phyloP scores from a whole-genome alignment of 2,329 filamentous ascomycete species.

The Penicillium sp. region DNA sequence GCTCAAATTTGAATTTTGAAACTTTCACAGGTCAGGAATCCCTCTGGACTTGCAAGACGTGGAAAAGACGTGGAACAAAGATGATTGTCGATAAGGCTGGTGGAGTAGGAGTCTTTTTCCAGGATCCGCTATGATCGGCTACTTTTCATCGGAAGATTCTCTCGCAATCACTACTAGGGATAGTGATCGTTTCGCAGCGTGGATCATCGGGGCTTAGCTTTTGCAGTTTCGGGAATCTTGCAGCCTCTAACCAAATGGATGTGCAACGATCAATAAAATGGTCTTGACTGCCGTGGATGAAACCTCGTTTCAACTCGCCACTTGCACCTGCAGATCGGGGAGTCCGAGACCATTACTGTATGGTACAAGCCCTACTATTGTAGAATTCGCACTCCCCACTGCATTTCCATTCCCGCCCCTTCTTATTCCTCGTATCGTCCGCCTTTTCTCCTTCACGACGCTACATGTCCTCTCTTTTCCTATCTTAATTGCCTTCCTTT shows the following conservation, averaged over 20 bases:
- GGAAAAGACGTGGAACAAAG: no score
- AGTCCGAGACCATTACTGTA: conserved; percentile 14
- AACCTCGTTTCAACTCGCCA: conserved; percentile 11
- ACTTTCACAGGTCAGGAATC: not conserved
- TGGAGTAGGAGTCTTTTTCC: no score
- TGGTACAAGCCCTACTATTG: conserved; percentile 8
- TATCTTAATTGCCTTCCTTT: conserved; percentile 25
- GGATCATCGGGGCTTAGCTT: conserved; percentile 33
- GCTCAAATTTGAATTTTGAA: no score
- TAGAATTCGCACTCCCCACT: conserved; percentile 10
- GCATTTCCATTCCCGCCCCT: conserved; percentile 14
- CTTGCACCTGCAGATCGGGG: conserved; percentile 18
- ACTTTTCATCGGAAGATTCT: conserved; percentile 13
- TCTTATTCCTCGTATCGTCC: conserved; percentile 14
- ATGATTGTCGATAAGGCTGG: no score
- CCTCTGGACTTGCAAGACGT: no score
- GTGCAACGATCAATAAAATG: conserved; percentile 19
- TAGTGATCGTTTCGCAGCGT: conserved; percentile 23
- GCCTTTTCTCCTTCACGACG: conserved; percentile 15
- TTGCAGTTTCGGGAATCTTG: conserved; percentile 26
- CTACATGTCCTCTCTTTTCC: conserved; percentile 20
- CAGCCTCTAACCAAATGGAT: conserved; percentile 21
- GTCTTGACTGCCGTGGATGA: not conserved
- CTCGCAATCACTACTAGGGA: conserved; percentile 9
- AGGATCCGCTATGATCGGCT: no score